phyloP scores from a whole-genome alignment of 495 filamentous ascomycete species.

The Talaromyces stipitatus region DNA sequence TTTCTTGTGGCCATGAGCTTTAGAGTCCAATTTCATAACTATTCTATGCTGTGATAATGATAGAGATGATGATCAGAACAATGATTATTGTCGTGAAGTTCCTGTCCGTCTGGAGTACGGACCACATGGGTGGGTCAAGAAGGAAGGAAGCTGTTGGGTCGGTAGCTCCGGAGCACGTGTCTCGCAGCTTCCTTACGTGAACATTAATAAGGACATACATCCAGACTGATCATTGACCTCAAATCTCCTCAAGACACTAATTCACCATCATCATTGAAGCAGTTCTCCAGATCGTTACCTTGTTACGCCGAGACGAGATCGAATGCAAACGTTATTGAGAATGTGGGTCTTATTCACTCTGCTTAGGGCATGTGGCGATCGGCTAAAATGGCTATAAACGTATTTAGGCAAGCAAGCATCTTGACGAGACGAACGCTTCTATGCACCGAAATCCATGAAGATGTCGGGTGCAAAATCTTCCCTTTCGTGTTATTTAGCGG shows the following conservation, averaged over 20 bases:
- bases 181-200: not conserved
- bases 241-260: too few species aligned
- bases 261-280: not conserved
- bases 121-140: not conserved
- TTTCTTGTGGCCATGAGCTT: not conserved
- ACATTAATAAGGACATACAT: too few species aligned
- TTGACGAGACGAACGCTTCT: not conserved
- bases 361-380: not conserved
- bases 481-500: too few species aligned
- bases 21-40: not conserved
- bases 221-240: not conserved
- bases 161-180: not conserved
- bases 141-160: not conserved
- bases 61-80: not conserved
- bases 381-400: not conserved
- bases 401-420: not conserved
- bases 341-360: not conserved
- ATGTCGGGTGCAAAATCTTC: too few species aligned
- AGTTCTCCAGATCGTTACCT: not conserved
- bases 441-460: not conserved
- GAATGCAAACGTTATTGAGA: not conserved
- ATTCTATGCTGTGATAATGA: not conserved
- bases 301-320: not conserved
- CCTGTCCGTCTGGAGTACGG: not conserved
- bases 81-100: not conserved